These are phyloP conservation scores for Cryptococcus wingfieldii DNA, from an alignment of 1,284 basidiomycete genomes.

Conservation along the genomic window DNA sequence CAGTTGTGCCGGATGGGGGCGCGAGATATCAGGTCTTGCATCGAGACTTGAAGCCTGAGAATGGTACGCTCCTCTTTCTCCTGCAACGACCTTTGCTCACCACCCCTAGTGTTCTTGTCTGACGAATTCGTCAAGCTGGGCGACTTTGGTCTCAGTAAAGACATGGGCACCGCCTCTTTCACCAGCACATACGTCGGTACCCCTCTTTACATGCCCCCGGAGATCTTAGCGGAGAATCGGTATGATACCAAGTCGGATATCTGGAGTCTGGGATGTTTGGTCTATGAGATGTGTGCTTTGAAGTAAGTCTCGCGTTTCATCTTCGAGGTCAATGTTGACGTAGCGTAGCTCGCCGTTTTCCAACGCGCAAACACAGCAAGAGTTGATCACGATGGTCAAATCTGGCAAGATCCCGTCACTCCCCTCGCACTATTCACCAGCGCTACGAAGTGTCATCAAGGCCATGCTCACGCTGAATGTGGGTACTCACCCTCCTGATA, in stretches of 20 bases:
- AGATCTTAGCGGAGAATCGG: constrained; percentile 89
- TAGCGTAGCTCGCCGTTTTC: constrained; percentile 43
- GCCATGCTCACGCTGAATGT: constrained; percentile 47
- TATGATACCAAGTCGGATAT: constrained; percentile 98
- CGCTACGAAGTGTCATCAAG: constrained; percentile 37
- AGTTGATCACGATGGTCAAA: constrained; percentile 46
- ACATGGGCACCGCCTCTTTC: constrained; percentile 77
- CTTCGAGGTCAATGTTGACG: background rate
- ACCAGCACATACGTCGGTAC: constrained; percentile 98
- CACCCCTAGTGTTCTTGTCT: constrained; percentile 38
- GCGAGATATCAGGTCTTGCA: constrained; percentile 72
- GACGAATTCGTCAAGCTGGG: constrained; percentile 75
- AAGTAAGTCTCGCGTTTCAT: constrained; percentile 51
- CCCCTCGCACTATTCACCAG: constrained; percentile 36
- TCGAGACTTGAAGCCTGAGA: constrained; percentile 93
- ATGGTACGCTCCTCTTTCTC: constrained; percentile 59
- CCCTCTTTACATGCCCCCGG: constrained; percentile 98
- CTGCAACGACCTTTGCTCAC: background rate
- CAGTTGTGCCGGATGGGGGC: constrained; percentile 10
- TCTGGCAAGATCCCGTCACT: constrained; percentile 42
- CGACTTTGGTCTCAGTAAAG: constrained; percentile 93
- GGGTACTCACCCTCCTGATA: constrained; percentile 2
- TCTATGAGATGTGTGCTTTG: constrained; percentile 90
- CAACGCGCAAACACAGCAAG: constrained; percentile 44
- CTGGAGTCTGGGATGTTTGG: constrained; percentile 94